phyloP scores from a whole-genome alignment of 768 basidiomycete genomes.

The Lentinula guzmanii region DNA sequence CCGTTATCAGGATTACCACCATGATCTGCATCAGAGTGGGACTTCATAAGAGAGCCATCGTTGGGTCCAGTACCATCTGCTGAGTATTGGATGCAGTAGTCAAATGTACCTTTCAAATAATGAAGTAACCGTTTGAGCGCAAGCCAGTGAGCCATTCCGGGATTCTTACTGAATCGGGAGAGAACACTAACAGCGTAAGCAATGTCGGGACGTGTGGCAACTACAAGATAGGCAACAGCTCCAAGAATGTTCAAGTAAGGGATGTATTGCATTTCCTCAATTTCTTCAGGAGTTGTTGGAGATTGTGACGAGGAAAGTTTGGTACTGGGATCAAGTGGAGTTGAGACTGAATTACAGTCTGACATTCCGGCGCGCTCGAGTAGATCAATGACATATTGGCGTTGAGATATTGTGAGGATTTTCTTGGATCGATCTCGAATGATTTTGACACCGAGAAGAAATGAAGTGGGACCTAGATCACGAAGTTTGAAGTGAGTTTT shows the following conservation, averaged over 20 bases:
- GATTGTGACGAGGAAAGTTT: not conserved
- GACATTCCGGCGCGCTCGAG: constrained; percentile 15
- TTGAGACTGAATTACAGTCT: constrained; percentile 16
- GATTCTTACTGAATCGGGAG: constrained; percentile 14
- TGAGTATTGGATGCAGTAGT: constrained; percentile 17
- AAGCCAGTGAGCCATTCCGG: constrained; percentile 17
- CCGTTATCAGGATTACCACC: not conserved
- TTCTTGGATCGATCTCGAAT: constrained; percentile 12
- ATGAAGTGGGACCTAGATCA: constrained; percentile 15
- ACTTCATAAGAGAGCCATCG: not conserved
- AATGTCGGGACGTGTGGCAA: constrained; percentile 17
- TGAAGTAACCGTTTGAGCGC: constrained; percentile 22
- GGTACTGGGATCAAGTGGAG: constrained; percentile 18
- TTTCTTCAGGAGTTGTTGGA: constrained; percentile 2
- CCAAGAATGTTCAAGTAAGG: constrained; percentile 15
- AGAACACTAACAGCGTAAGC: constrained; percentile 13
- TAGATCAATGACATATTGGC: constrained; percentile 23
- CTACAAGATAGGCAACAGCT: constrained; percentile 13
- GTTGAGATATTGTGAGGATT: constrained; percentile 24
- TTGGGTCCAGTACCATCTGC: not conserved
- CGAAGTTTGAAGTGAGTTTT: constrained; percentile 7
- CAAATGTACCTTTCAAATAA: constrained; percentile 2
- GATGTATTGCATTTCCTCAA: constrained; percentile 7
- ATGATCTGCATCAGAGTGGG: not conserved
- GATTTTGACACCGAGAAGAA: constrained; percentile 26